Conservation (phyloP, 2,329 filamentous ascomycete species). For the Ophiostoma populinum region DNA sequence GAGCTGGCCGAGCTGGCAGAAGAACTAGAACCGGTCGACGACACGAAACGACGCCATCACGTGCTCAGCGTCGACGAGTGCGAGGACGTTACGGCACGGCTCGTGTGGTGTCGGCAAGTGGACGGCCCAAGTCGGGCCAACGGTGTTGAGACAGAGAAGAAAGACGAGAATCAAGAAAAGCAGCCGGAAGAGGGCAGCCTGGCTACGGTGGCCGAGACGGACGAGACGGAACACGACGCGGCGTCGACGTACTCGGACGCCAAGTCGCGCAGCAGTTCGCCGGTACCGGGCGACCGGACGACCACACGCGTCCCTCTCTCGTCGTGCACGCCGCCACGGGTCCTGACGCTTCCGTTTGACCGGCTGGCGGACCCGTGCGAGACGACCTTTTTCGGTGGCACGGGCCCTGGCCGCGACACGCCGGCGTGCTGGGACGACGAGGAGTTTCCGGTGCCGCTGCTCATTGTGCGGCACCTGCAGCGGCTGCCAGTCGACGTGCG, state of each 20-base stretch:
- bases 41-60: slow-evolving; percentile 9
- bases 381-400: slow-evolving; percentile 47
- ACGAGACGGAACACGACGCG: slow-evolving; percentile 25
- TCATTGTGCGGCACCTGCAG: slow-evolving; percentile 62
- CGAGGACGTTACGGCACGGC: slow-evolving; percentile 58
- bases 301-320: slow-evolving; percentile 23
- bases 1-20: too few species aligned
- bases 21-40: too few species aligned
- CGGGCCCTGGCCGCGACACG: slow-evolving; percentile 19
- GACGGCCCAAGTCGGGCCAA: slow-evolving; percentile 14
- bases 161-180: neutral
- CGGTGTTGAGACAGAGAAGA: neutral
- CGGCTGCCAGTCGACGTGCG: slow-evolving; percentile 67
- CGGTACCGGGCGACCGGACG: slow-evolving; percentile 15
- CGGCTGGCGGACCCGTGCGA: slow-evolving; percentile 61
- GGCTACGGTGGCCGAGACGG: slow-evolving; percentile 39
- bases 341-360: slow-evolving; percentile 49
- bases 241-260: neutral
- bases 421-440: slow-evolving; percentile 61
- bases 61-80: slow-evolving; percentile 57
- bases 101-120: slow-evolving; percentile 55
- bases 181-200: slow-evolving; percentile 18
- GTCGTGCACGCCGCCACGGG: slow-evolving; percentile 31
- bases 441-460: slow-evolving; percentile 58
- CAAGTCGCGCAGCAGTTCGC: slow-evolving; percentile 12